Base-by-base conservation (phyloP, 192 early-diverging fungal genomes). In the Funneliformis mosseae region DNA sequence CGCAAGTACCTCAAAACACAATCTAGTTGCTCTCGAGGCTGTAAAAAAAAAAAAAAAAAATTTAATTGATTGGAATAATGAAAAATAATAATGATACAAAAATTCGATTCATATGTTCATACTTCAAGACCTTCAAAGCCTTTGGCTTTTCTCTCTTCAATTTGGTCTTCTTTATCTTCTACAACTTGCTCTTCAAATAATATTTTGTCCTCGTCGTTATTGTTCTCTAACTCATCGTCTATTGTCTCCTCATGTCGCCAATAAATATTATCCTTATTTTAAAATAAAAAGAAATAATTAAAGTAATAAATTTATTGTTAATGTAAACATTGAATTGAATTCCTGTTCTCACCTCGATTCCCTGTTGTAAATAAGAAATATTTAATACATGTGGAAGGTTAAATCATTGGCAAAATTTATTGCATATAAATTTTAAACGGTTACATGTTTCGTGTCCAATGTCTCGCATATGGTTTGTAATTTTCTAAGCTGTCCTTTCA, bases 1-100 rank as follows among this genome's bases (percentile, higher is more conserved):
- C 91, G 88, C 43, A 93, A 76, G 48, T 93, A 90, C 6, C 23
- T 23, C 4, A 78, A 76, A 0, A 91, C 72, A 38, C 61, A 43
- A 4, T 77, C 76, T 1, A 91, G 76, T 80, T 93, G 83, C 64
- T 87, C 82, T 3, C 42, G n/a, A 11, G 84, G 61, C 86, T 89
- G 82, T 59, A 50, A 21, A 2, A 11, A 48, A 38, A 10, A 46
- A 14, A 48, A 48, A 12, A 68, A 10, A 23, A 28, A 74, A 25
- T 28, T 48, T 43, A 61, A 45, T 5, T 2, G 25, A 16, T 33
- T 6, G 2, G 23, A 42, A 25, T 8, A 77, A 27, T 25, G 43
- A 8, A 45, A 0, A 45, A 23, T 5, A 76, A 41, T 23, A 41
- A 21, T 39, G 2, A 74, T 46, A 74, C 45, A 21, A 45, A n/a